phyloP scores from a whole-genome alignment of 2,329 filamentous ascomycete genomes.

The Zelopaecilomyces penicillatus region DNA sequence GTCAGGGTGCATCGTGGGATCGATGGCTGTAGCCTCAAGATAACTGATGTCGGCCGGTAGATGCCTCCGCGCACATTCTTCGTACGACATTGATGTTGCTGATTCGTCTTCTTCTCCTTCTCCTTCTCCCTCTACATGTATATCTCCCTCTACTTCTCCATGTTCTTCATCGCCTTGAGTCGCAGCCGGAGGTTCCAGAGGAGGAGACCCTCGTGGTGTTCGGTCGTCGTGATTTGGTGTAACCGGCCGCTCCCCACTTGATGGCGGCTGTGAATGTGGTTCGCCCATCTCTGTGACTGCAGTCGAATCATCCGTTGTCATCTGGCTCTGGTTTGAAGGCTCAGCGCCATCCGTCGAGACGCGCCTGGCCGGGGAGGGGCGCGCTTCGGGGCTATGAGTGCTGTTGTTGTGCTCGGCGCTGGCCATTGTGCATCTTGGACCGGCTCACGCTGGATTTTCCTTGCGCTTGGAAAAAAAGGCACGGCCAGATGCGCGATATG shows the following conservation, averaged over 20 bases:
- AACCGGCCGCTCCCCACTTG: constrained; percentile 4
- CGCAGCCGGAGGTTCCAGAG: too few relatives aligned
- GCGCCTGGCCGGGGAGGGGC: constrained; percentile 5
- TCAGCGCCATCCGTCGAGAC: constrained; percentile 1
- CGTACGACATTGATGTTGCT: too few relatives aligned
- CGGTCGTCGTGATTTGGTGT: constrained; percentile 2
- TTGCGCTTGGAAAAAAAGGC: background rate
- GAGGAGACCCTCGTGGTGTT: constrained; percentile 3
- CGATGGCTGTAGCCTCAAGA: constrained; percentile 31
- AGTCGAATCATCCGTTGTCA: background rate
- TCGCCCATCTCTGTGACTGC: constrained; percentile 1
- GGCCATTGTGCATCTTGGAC: constrained; percentile 10
- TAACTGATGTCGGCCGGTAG: constrained; percentile 29
- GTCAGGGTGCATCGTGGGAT: constrained; percentile 24
- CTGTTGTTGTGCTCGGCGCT: constrained; percentile 8
- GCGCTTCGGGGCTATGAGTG: constrained; percentile 5
- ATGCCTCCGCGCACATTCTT: background rate
- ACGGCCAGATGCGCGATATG: background rate
- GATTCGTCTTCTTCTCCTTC: too few relatives aligned
- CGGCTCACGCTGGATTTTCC: background rate
- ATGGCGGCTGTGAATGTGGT: constrained; percentile 1
- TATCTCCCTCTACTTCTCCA: too few relatives aligned
- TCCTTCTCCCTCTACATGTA: too few relatives aligned
- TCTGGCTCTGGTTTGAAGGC: background rate
- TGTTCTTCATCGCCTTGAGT: too few relatives aligned